These are phyloP conservation scores for Naegleria lovaniensis DNA, from an alignment of 208 protist species.

Conservation along the genomic window DNA sequence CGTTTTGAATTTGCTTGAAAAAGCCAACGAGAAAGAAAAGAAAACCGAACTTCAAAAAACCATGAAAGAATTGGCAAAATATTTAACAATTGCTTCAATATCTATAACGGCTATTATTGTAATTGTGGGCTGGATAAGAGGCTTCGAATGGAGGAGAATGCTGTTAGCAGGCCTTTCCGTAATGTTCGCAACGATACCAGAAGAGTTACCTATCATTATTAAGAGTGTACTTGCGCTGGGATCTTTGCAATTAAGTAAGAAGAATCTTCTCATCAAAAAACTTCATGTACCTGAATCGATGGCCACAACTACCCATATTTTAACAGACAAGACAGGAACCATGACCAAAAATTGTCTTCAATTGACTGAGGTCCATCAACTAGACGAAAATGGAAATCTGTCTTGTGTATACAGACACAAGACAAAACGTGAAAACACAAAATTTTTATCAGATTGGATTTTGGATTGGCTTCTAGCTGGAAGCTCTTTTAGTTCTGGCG, in stretches of 20 bases:
- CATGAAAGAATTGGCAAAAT: constrained; percentile 3
- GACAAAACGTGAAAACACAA: not conserved
- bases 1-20: constrained; percentile 36
- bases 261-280: not conserved
- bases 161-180: not conserved
- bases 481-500: not conserved
- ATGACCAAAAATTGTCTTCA: not conserved
- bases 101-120: not conserved
- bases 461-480: not conserved
- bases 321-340: not conserved
- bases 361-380: not conserved
- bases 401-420: not conserved
- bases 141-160: not conserved
- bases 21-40: not conserved
- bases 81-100: not conserved
- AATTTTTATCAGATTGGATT: not conserved
- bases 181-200: not conserved
- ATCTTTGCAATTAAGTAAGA: not conserved
- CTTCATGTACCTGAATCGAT: not conserved
- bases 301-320: not conserved
- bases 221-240: not conserved
- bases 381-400: not conserved
- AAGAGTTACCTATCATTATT: constrained; percentile 10
- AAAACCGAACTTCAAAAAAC: constrained; percentile 7
- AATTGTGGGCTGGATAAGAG: not conserved